Evolutionary conservation across 2,329 filamentous ascomycete genomes (phyloP).

Genomic region (Colletotrichum echinochloae): DNA sequence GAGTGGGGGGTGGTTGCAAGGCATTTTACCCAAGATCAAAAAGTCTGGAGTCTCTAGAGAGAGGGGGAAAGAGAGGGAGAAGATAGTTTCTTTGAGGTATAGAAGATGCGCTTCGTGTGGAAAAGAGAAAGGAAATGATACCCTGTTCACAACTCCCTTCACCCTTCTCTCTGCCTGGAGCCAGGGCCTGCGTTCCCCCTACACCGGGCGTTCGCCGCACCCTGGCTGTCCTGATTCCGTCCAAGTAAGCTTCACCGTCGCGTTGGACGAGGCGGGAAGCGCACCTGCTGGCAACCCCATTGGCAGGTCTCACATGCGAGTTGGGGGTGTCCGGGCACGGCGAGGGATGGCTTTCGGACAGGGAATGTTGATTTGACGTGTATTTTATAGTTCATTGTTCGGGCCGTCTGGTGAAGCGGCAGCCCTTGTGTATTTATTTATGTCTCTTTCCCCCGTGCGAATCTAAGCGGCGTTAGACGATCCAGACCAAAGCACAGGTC

Average conservation of each 20-base stretch:
- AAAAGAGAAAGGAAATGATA: constrained; percentile 30
- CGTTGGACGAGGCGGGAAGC: background rate
- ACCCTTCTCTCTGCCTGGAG: background rate
- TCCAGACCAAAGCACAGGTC: background rate
- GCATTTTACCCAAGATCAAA: too few relatives aligned
- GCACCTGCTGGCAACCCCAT: background rate
- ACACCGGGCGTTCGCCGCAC: background rate
- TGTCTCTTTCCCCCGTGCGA: background rate
- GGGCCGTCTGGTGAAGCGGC: constrained; percentile 10
- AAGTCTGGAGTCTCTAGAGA: background rate
- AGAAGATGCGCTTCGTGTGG: background rate
- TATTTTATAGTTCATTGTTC: constrained; percentile 14
- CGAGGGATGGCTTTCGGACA: background rate
- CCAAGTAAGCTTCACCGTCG: background rate
- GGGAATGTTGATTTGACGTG: background rate
- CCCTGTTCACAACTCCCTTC: constrained; percentile 16
- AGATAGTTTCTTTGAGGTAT: background rate
- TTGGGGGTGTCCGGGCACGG: background rate
- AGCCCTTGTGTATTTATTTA: background rate
- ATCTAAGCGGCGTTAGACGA: background rate
- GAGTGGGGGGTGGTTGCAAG: background rate
- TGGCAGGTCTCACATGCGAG: too few relatives aligned
- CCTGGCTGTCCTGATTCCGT: background rate
- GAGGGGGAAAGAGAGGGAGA: background rate
- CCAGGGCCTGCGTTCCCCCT: background rate